phyloP scores from a whole-genome alignment of 169 alveolate species.

The Eimeria sp. region DNA sequence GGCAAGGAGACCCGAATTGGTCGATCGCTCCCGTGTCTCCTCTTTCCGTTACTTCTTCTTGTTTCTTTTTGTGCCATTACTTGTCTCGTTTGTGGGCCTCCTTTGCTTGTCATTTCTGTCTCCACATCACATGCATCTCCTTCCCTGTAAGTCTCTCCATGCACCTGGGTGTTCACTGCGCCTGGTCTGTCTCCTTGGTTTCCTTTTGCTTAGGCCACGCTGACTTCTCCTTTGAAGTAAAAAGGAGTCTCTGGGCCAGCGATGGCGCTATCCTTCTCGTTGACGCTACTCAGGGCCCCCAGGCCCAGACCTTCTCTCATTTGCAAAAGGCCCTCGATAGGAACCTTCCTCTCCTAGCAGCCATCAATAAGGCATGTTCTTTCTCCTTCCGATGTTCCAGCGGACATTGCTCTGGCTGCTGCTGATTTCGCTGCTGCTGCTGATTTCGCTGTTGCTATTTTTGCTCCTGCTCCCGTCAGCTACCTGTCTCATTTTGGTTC shows the following conservation, averaged over 20 bases:
- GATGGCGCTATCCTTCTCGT: slow-evolving; percentile 96
- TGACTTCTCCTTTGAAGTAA: slow-evolving; percentile 97
- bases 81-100: not conserved
- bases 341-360: slow-evolving; percentile 24
- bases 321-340: slow-evolving; percentile 19
- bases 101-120: not conserved
- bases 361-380: slow-evolving; percentile 23
- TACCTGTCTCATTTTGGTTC: not conserved
- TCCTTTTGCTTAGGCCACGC: slow-evolving; percentile 87
- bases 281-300: slow-evolving; percentile 97
- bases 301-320: slow-evolving; percentile 96
- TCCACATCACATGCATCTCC: not conserved
- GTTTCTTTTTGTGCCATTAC: not conserved
- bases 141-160: not conserved
- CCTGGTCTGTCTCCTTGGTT: not conserved
- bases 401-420: not conserved
- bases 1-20: slow-evolving; percentile 86
- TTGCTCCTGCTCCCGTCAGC: not conserved
- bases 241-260: slow-evolving; percentile 96
- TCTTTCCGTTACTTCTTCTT: not conserved
- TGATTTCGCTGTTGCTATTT: not conserved
- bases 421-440: not conserved
- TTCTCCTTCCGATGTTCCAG: not conserved
- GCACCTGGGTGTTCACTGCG: not conserved
- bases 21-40: not conserved